These are phyloP conservation scores for Crucihimalaya himalaica DNA, from an alignment of 345 rosid species.

Conservation along the genomic window DNA sequence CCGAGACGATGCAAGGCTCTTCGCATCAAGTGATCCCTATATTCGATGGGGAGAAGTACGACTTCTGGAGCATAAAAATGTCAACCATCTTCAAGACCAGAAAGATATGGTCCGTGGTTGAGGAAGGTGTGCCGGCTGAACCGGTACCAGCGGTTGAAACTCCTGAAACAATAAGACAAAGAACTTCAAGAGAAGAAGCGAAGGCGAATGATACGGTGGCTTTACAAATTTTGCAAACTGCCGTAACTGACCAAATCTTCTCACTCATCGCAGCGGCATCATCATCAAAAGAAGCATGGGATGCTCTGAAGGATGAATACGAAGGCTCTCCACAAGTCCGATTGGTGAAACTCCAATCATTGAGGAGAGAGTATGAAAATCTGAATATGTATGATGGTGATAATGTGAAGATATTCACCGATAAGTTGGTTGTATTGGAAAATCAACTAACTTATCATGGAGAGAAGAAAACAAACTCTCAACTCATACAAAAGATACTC, in stretches of 20 bases:
- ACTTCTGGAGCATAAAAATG: neutral
- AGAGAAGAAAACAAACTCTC: too few species aligned
- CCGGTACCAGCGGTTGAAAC: neutral
- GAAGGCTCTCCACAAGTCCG: neutral
- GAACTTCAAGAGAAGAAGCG: neutral
- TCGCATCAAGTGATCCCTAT: neutral
- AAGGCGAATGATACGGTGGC: neutral
- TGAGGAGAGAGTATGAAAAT: too few species aligned
- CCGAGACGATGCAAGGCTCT: neutral
- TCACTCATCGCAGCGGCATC: neutral
- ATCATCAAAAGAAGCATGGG: neutral
- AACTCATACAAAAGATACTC: too few species aligned
- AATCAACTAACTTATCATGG: too few species aligned
- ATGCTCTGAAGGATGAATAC: neutral
- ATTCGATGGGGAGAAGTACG: neutral
- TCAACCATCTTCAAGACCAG: neutral
- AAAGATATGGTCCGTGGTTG: neutral
- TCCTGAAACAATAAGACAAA: neutral
- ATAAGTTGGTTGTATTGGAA: too few species aligned
- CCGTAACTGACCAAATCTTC: neutral
- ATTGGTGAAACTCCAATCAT: neutral
- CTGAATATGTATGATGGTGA: too few species aligned
- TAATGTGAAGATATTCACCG: too few species aligned
- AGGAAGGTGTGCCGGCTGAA: neutral
- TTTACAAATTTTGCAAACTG: neutral